Conservation (phyloP, 2,329 filamentous ascomycete species). For the Ascochyta viciae-villosae region DNA sequence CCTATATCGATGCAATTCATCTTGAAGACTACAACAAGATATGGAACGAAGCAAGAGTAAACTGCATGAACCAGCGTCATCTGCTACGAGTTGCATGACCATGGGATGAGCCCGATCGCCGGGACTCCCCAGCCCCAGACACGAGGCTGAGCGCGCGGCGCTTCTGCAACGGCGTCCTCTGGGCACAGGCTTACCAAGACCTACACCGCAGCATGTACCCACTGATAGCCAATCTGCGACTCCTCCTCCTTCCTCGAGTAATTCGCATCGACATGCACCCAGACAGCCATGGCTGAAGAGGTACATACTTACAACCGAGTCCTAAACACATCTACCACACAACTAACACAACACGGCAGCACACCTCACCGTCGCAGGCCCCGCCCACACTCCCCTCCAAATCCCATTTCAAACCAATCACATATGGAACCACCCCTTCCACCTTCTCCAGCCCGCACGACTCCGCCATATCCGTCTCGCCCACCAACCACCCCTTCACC, state of each 20-base stretch:
- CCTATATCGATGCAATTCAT: not conserved
- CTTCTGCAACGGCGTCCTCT: slow-evolving; percentile 1
- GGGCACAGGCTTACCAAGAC: slow-evolving; percentile 19
- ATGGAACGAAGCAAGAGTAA: not conserved
- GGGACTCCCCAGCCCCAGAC: slow-evolving; percentile 8
- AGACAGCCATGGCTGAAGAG: slow-evolving; percentile 25
- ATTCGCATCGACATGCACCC: slow-evolving; percentile 12
- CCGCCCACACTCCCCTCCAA: not conserved
- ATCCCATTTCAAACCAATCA: slow-evolving; percentile 12
- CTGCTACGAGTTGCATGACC: slow-evolving; percentile 28
- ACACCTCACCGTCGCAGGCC: not conserved
- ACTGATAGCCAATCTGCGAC: slow-evolving; percentile 1
- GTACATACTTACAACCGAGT: slow-evolving; percentile 3
- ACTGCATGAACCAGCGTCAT: not conserved
- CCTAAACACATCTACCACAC: not conserved
- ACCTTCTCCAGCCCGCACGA: slow-evolving; percentile 13
- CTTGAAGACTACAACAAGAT: not conserved
- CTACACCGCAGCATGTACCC: slow-evolving; percentile 13
- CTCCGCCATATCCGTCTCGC: slow-evolving; percentile 22
- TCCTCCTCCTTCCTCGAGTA: not conserved
- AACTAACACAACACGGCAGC: not conserved
- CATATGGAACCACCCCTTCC: slow-evolving; percentile 21
- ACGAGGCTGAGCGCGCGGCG: slow-evolving; percentile 22
- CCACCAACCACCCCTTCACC: slow-evolving; percentile 5
- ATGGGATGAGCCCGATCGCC: not conserved